phyloP scores from a whole-genome alignment of 345 rosid species.

The Eucalyptus tenuipes region DNA sequence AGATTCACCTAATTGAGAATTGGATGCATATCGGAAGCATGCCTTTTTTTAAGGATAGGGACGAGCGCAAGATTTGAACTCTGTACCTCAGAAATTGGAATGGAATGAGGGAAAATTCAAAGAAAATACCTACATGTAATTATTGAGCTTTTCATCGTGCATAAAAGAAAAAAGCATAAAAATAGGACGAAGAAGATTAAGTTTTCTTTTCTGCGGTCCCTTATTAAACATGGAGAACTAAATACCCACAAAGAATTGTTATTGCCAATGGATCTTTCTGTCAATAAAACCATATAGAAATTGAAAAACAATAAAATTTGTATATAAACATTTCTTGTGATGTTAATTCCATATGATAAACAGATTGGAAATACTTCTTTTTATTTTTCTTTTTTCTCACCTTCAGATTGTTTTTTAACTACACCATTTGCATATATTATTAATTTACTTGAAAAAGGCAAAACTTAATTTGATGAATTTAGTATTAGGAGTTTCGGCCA shows the following conservation, averaged over 20 bases:
- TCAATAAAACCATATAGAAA: neutral
- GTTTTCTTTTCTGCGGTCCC: neutral
- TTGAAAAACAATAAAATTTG: neutral
- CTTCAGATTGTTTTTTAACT: neutral
- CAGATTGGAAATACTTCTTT: neutral
- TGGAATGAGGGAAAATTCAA: neutral
- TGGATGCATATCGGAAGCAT: neutral
- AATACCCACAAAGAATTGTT: neutral
- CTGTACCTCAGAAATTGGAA: neutral
- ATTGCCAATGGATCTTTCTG: neutral
- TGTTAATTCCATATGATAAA: neutral
- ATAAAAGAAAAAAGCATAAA: neutral
- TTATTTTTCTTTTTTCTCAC: neutral
- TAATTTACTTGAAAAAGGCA: neutral
- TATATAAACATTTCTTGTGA: neutral
- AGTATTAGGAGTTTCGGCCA: neutral
- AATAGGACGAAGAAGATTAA: neutral
- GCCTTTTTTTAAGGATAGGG: neutral
- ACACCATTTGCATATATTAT: neutral
- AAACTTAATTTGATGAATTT: neutral
- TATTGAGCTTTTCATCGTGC: neutral
- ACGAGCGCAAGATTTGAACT: neutral
- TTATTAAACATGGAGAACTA: neutral
- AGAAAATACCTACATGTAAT: neutral
- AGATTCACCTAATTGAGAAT: neutral